Base-by-base conservation (phyloP, 768 basidiomycete genomes). In the Lepiota subincarnata region DNA sequence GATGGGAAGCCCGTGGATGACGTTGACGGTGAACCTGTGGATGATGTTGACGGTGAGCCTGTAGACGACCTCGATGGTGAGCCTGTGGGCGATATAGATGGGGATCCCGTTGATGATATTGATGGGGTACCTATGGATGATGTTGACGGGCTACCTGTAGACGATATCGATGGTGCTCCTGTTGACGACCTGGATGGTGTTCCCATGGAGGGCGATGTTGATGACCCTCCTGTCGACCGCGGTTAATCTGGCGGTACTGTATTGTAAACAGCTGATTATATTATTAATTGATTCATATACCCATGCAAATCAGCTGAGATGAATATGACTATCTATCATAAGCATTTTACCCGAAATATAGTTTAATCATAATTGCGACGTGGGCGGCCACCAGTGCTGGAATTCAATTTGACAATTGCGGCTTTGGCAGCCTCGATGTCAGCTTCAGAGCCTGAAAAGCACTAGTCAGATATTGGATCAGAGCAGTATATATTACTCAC, bases 391-490 rank as follows among this genome's bases (percentile, higher is more conserved):
- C 19, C 44, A 42, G 68, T 55, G 55, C 68, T 73, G 12, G 79
- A 66, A 28, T 65, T 71, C 68, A 86, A 82, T 65, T 75, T 81
- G 34, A 88, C 68, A 61, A 93, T 89, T 20, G 86, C 86, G 31
- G 86, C 82, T 69, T 83, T 92, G 13, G 91, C 91, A n/a, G 77
- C 74, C 51, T 77, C 65, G 48, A 92, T 80, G 54, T 86, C 81
- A 49, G 73, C 66, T 66, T 87, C 82, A 18, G 87, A 75, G 53
- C 90, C 90, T 92, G 60, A 48, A 22, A 48, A 43, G 20, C 18
- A 19, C 18, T 28, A 22, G 58, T 40, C 55, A 57, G 46, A 55
- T n/a, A 48, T 31, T n/a, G 19, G 5, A 20, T 40, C 34, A 28
- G n/a, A 26, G 34, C 35, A 34, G 11, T 16, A 42, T 48, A 39